Base-by-base conservation (phyloP, 768 basidiomycete genomes). In the Chlorophyllum brunneum region DNA sequence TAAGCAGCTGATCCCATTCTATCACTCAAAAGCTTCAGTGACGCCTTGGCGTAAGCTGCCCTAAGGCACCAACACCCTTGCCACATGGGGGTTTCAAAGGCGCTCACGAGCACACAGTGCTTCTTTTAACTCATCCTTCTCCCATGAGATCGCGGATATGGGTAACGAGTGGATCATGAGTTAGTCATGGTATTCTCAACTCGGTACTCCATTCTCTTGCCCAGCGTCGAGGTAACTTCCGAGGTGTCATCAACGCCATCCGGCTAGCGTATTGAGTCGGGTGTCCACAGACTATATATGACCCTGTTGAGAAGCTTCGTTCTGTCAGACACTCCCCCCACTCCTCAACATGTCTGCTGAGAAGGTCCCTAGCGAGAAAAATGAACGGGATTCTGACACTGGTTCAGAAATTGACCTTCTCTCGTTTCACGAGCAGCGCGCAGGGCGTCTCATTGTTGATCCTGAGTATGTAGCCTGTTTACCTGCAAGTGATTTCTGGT, bases 361-460 rank as follows among this genome's bases (percentile, higher is more conserved):
- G 40, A 63, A 64, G 55, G 53, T 15, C 27, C 26, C 26, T 10
- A 29, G 53, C 44, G 58, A 61, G 38, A 55, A 41, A 40, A 61
- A 63, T 22, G 62, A 61, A 42, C 48, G 49, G 2, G 60, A 57
- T 30, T 54, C 54, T 20, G 60, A 57, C 44, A 48, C 46, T 11
- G 29, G 53, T 37, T 61, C 65, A 5, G 61, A 67, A 15, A 57
- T 71, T 40, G 67, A 71, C 51, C 63, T 71, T 24, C 58, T 65
- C 22, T 64, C 69, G 5, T 81, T 79, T 53, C 81, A 84, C 42
- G 82, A 85, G 55, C 63, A 71, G 9, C 67, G 70, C 54, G 81
- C 80, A 0, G 84, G 83, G 8, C 71, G 83, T 16, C 66, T 85
- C 36, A 79, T 85, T 45, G 68, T 86, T 10, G 82, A 86, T 62